phyloP scores from a whole-genome alignment of 225 moss, liverwort and hornwort genomes.

The Marchantia paleacea region DNA sequence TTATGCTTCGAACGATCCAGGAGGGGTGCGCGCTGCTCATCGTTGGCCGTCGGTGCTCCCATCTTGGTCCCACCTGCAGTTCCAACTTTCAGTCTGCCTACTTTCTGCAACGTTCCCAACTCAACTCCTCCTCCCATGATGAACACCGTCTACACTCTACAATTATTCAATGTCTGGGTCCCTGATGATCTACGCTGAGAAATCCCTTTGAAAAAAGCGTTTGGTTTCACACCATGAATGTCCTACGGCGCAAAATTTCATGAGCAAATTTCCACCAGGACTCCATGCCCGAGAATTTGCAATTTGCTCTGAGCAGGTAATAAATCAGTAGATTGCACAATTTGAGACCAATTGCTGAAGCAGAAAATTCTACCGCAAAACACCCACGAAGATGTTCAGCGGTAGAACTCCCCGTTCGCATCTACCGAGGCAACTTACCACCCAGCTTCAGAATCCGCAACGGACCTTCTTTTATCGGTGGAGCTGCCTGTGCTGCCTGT shows the following conservation, averaged over 20 bases:
- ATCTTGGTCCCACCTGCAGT: constrained; percentile 12
- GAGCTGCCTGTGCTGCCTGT: neutral
- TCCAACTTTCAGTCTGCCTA: neutral
- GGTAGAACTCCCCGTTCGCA: neutral
- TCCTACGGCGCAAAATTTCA: neutral
- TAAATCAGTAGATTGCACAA: neutral
- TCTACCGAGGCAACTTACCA: neutral
- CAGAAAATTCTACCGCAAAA: neutral
- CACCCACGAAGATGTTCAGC: neutral
- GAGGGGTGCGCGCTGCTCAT: constrained; percentile 27
- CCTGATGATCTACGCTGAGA: neutral
- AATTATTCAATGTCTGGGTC: neutral
- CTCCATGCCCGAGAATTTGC: neutral
- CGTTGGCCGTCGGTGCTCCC: constrained; percentile 27
- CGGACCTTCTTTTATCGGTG: neutral
- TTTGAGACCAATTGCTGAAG: neutral
- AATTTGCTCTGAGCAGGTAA: neutral
- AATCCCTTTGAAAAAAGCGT: neutral
- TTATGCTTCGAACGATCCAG: constrained; percentile 1
- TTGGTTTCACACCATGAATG: neutral
- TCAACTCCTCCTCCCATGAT: neutral
- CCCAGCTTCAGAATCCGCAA: neutral
- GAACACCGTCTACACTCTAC: neutral
- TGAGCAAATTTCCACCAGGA: neutral
- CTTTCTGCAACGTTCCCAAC: no score